phyloP scores from a whole-genome alignment of 1,139 yeast species.

The Scheffersomyces illinoinensis region DNA sequence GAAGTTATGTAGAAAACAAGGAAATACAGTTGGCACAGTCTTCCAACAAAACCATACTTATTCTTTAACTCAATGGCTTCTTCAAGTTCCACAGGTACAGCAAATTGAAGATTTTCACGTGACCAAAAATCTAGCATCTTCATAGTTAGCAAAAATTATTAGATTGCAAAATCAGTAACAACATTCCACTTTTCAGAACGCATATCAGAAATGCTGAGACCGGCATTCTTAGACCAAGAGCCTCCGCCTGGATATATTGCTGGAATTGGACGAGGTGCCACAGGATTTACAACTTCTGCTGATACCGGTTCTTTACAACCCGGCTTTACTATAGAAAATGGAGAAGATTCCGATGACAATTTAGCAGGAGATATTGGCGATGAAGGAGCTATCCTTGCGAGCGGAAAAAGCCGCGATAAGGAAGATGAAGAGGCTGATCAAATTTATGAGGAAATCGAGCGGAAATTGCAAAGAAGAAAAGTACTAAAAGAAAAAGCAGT shows the following conservation, averaged over 20 bases:
- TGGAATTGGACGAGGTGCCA: slow-evolving; percentile 94
- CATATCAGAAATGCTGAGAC: slow-evolving; percentile 41
- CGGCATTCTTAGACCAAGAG: slow-evolving; percentile 76
- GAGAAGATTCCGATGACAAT: slow-evolving; percentile 27
- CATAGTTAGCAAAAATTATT: too few relatives aligned
- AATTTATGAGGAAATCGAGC: slow-evolving; percentile 67
- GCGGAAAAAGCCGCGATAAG: slow-evolving; percentile 35
- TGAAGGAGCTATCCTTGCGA: slow-evolving; percentile 8
- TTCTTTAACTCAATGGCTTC: neutral
- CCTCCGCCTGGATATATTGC: slow-evolving; percentile 92
- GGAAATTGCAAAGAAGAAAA: slow-evolving; percentile 40
- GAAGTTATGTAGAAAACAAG: neutral
- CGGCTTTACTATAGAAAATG: slow-evolving; percentile 33
- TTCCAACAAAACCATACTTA: too few relatives aligned
- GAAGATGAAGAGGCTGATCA: slow-evolving; percentile 77
- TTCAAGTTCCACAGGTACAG: neutral
- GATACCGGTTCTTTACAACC: slow-evolving; percentile 59
- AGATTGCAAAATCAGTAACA: neutral
- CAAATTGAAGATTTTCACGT: neutral
- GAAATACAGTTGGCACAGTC: neutral
- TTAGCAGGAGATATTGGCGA: slow-evolving; percentile 26
- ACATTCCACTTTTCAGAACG: neutral
- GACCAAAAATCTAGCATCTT: neutral
- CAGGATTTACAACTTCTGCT: slow-evolving; percentile 85
- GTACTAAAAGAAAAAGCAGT: slow-evolving; percentile 16